These are phyloP conservation scores for Candida maris DNA, from an alignment of 805 yeast genomes.

Conservation along the genomic window DNA sequence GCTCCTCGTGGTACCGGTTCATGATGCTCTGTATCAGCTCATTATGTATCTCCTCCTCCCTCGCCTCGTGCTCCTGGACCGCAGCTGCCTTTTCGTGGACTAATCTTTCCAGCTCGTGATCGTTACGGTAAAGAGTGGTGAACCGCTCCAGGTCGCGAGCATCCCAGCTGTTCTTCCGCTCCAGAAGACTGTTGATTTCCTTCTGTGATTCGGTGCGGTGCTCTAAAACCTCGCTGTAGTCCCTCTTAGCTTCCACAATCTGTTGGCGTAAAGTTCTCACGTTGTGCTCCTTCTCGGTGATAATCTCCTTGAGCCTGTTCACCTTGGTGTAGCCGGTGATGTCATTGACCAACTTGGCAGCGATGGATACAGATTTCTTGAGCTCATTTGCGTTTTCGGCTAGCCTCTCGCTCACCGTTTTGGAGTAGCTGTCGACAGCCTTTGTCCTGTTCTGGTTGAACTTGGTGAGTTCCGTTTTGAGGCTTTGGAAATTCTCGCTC, in stretches of 20 bases:
- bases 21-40: constrained; percentile 72
- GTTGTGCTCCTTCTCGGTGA: constrained; percentile 52
- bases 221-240: constrained; percentile 59
- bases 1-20: constrained; percentile 93
- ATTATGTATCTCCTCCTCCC: constrained; percentile 67
- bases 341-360: constrained; percentile 74
- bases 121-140: constrained; percentile 75
- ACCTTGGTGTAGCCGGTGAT: constrained; percentile 88
- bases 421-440: constrained; percentile 30
- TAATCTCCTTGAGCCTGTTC: constrained; percentile 62
- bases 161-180: constrained; percentile 81
- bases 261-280: constrained; percentile 45
- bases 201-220: constrained; percentile 68
- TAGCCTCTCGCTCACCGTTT: constrained; percentile 40
- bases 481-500: constrained; percentile 31
- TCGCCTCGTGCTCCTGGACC: constrained; percentile 52
- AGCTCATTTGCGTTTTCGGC: constrained; percentile 51
- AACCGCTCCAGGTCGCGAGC: constrained; percentile 77
- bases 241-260: constrained; percentile 46
- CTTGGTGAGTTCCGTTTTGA: constrained; percentile 29
- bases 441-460: constrained; percentile 25
- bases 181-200: constrained; percentile 81
- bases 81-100: constrained; percentile 50
- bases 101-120: constrained; percentile 64
- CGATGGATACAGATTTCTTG: constrained; percentile 54